Conservation (phyloP, 306 rosid species). For the Betula pendula region DNA sequence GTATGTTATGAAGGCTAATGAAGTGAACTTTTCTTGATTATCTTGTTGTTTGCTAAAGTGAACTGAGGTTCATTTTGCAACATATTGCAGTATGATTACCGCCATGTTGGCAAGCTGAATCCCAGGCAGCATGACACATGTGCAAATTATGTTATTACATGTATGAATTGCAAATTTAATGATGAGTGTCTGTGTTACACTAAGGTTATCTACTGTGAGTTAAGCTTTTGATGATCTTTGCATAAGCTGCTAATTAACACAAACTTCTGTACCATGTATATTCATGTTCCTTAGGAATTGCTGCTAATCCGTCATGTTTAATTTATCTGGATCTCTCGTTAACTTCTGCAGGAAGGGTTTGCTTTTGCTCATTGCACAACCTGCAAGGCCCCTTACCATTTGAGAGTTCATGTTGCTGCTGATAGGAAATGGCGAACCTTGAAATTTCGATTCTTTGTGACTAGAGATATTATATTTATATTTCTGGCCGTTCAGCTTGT, state of each 20-base stretch:
- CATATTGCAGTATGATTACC: neutral
- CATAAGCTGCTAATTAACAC: neutral
- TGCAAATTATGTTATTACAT: neutral
- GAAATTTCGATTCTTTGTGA: slow-evolving; percentile 93
- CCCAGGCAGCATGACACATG: neutral
- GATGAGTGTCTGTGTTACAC: neutral
- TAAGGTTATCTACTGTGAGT: neutral
- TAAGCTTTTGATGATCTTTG: slow-evolving; percentile 15
- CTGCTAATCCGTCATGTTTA: slow-evolving; percentile 4
- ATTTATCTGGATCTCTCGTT: slow-evolving; percentile 29
- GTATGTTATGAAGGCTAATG: neutral
- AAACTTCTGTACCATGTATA: neutral
- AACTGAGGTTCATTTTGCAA: neutral
- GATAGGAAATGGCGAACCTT: slow-evolving; percentile 98
- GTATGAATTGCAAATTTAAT: neutral
- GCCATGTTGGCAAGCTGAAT: neutral
- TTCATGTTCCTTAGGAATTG: neutral
- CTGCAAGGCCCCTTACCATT: slow-evolving; percentile 93
- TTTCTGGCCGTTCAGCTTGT: slow-evolving; percentile 89
- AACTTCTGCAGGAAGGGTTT: slow-evolving; percentile 90
- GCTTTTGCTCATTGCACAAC: slow-evolving; percentile 99
- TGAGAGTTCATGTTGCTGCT: slow-evolving; percentile 91
- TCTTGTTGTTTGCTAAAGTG: neutral
- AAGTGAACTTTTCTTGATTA: neutral
- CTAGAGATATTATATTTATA: slow-evolving; percentile 91